Evolutionary conservation across 805 yeast genomes (phyloP).

Genomic region (Priceomyces medius): DNA sequence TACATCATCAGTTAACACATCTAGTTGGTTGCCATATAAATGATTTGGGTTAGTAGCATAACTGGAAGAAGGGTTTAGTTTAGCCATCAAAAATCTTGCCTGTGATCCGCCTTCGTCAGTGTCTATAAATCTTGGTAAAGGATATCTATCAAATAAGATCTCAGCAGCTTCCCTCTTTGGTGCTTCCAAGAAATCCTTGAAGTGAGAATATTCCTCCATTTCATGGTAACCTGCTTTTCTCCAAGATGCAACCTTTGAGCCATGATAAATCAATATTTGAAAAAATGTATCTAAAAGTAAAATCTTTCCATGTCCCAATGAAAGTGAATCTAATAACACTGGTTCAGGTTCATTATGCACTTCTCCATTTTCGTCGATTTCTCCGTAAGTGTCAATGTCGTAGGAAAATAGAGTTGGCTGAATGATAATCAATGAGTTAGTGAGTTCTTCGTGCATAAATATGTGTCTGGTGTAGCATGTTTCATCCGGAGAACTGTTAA

Average conservation of each 20-base stretch:
- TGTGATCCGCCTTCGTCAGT: conserved; percentile 77
- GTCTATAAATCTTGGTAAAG: conserved; percentile 69
- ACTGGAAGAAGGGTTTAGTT: conserved; percentile 63
- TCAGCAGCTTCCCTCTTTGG: conserved; percentile 69
- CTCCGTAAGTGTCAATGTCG: conserved; percentile 46
- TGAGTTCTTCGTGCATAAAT: conserved; percentile 59
- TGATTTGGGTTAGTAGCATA: conserved; percentile 43
- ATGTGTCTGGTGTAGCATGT: conserved; percentile 64
- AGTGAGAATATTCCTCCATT: conserved; percentile 56
- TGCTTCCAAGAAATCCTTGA: conserved; percentile 56
- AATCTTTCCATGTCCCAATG: conserved; percentile 57
- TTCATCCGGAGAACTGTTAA: conserved; percentile 72
- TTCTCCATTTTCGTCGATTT: conserved; percentile 30
- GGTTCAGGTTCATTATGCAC: conserved; percentile 52
- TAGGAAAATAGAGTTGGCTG: conserved; percentile 66
- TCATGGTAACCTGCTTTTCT: conserved; percentile 63
- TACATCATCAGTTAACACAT: conserved; percentile 58
- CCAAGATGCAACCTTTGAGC: conserved; percentile 68
- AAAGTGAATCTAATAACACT: conserved; percentile 61
- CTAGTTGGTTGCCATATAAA: conserved; percentile 27
- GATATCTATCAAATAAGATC: conserved; percentile 63
- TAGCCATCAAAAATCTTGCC: conserved; percentile 68
- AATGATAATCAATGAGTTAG: conserved; percentile 62
- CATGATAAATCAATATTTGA: conserved; percentile 67
- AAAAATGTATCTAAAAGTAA: conserved; percentile 65